A percentile compares a stretch with the other conserved stretches of the same genome.
Evolutionary conservation across 495 filamentous ascomycete species (phyloP).

Genomic region (Annulohypoxylon moriforme): DNA sequence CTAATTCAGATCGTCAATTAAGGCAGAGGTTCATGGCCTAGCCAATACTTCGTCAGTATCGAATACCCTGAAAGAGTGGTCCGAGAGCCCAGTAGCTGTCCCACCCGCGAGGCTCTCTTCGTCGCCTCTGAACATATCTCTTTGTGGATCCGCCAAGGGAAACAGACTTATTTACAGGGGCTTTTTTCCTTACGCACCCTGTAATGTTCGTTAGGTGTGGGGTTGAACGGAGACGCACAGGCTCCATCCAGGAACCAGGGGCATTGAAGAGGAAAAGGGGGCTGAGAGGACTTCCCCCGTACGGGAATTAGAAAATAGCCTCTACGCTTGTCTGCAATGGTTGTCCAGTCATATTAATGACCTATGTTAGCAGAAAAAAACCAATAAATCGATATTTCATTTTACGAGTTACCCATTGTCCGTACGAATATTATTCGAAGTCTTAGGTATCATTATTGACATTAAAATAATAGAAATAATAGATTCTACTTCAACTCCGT

Average conservation of each 20-base stretch:
- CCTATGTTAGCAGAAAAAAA: background rate
- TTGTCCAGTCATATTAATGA: background rate
- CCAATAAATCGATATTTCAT: slow-evolving; percentile 1
- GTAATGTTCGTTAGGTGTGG: slow-evolving; percentile 33
- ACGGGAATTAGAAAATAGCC: slow-evolving; percentile 7
- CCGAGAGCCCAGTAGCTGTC: slow-evolving; percentile 20
- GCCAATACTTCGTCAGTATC: slow-evolving; percentile 25
- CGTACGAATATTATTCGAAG: slow-evolving; percentile 2
- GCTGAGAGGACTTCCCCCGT: background rate
- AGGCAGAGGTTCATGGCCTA: slow-evolving; percentile 15
- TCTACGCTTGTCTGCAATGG: background rate
- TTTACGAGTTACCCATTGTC: background rate
- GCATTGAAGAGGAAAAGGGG: slow-evolving; percentile 19
- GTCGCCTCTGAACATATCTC: slow-evolving; percentile 22
- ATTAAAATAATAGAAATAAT: background rate
- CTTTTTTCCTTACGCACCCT: slow-evolving; percentile 16
- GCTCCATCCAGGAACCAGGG: slow-evolving; percentile 19
- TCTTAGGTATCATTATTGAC: slow-evolving; percentile 10
- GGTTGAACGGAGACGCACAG: slow-evolving; percentile 33
- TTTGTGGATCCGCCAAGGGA: slow-evolving; percentile 23
- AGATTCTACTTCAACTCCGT: background rate
- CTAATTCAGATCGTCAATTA: slow-evolving; percentile 46
- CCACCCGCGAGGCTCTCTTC: slow-evolving; percentile 37
- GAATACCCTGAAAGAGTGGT: slow-evolving; percentile 20
- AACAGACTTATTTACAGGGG: slow-evolving; percentile 21